Evolutionary conservation across 768 basidiomycete genomes (phyloP), one percentile per base, ranked within the genome.

Genomic region (Collybia sp.): DNA sequence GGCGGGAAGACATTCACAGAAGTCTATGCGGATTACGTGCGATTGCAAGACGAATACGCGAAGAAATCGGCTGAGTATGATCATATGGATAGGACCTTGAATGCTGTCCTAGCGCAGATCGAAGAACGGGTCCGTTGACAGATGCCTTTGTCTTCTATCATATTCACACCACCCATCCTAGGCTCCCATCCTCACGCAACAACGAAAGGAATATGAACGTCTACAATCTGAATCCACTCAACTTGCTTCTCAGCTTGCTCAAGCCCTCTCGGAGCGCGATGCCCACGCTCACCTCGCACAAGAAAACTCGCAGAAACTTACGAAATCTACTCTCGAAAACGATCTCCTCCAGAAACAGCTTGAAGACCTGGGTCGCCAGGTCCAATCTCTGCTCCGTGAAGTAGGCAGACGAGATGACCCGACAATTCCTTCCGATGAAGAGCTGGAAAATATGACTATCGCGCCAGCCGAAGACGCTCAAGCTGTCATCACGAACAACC

Each of bases 1-100:
- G 79, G 73, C 19, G 91, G 89, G 20, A 89, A 88, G 73, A 88
- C 88, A 1, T 95, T 95, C 67, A 95, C 95, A 0, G 89, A 96
- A 58, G 85, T 98, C 16, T 97, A 96, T 61, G 78, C 88, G 12
- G 92, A 96, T 58, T 91, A 91, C 53, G 83, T 95, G 31, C 78
- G 80, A 44, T 75, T 94, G 34, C 86, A 96, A 61, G 88, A 89
- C 18, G 88, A 93, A 25, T 82, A 83, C 45, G 76, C 80, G 15
- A 77, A 73, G 61, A 90, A 92, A 64, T 82, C 78, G 43, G 74
- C 81, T 4, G 94, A 98, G 67, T 88, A 85, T 48, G 82, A 83
- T 51, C 80, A 89, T 40, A 84, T 98, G 79, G 87, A 90, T 41
- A 77, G 83, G 20, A 85, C 89, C 0, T 71, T 97, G 41, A 72